phyloP scores from a whole-genome alignment of 192 early-diverging fungal species.

The Backusella luteola region DNA sequence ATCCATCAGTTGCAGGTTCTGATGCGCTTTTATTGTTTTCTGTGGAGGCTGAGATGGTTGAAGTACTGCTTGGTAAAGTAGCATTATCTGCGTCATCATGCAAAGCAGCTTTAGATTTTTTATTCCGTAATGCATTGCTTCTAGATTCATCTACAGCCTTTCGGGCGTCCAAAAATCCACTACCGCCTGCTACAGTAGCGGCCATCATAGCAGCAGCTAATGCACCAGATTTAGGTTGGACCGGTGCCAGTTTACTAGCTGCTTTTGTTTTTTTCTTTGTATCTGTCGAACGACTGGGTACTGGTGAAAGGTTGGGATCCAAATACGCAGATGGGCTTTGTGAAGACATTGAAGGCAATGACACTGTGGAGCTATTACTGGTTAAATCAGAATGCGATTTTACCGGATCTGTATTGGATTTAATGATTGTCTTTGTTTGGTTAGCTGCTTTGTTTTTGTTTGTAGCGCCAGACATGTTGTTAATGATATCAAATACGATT shows the following conservation, averaged over 20 bases:
- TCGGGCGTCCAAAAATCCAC: conserved; percentile 27
- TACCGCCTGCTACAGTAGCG: conserved; percentile 34
- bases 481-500: conserved; percentile 23
- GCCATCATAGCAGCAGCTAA: conserved; percentile 40
- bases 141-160: conserved; percentile 10
- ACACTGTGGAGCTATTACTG: neutral
- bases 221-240: conserved; percentile 30
- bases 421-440: conserved; percentile 22
- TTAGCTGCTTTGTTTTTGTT: conserved; percentile 14
- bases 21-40: neutral
- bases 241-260: neutral
- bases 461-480: conserved; percentile 24
- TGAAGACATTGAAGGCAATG: neutral
- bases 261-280: conserved; percentile 8
- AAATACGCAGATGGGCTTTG: neutral
- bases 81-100: neutral
- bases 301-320: conserved; percentile 15
- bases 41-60: neutral
- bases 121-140: conserved; percentile 1
- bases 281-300: conserved; percentile 9
- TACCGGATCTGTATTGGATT: conserved; percentile 12
- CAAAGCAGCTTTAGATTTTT: neutral
- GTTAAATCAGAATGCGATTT: neutral
- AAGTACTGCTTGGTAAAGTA: neutral
- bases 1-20: neutral